Conservation (phyloP, 169 alveolate species). For the Cryptosporidium sp. region DNA sequence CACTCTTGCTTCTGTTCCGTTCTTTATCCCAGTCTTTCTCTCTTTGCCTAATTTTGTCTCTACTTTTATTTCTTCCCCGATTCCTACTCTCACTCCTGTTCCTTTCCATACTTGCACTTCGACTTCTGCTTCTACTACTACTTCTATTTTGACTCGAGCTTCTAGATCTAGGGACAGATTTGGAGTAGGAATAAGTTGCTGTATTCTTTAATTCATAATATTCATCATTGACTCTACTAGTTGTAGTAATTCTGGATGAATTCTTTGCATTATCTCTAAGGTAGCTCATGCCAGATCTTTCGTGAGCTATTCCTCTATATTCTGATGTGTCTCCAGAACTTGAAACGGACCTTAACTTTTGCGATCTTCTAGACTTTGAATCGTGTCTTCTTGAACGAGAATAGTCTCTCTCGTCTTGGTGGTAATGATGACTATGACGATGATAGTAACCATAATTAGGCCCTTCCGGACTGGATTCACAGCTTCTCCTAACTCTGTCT, state of each 20-base stretch:
- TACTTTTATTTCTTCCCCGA: not conserved
- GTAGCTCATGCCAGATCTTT: not conserved
- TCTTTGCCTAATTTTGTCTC: not conserved
- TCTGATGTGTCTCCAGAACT: not conserved
- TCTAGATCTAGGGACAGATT: not conserved
- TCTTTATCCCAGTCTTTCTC: constrained; percentile 5
- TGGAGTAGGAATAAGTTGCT: not conserved
- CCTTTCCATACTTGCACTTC: not conserved
- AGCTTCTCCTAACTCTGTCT: not conserved
- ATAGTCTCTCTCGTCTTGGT: not conserved
- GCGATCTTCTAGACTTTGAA: not conserved
- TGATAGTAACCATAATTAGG: not conserved
- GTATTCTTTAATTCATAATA: too few relatives aligned
- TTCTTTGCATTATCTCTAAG: too few relatives aligned
- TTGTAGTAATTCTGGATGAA: too few relatives aligned
- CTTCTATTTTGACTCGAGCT: too few relatives aligned
- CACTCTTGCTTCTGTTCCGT: constrained; percentile 39
- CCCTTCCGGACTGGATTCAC: not conserved
- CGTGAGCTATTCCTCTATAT: not conserved
- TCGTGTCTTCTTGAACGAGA: not conserved
- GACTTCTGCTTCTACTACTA: not conserved
- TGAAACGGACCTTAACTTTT: not conserved
- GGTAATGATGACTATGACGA: not conserved
- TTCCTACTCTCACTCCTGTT: not conserved
- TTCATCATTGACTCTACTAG: not conserved